Conservation (phyloP, 2,329 filamentous ascomycete genomes). For the Nothomitra cinnamomea region DNA sequence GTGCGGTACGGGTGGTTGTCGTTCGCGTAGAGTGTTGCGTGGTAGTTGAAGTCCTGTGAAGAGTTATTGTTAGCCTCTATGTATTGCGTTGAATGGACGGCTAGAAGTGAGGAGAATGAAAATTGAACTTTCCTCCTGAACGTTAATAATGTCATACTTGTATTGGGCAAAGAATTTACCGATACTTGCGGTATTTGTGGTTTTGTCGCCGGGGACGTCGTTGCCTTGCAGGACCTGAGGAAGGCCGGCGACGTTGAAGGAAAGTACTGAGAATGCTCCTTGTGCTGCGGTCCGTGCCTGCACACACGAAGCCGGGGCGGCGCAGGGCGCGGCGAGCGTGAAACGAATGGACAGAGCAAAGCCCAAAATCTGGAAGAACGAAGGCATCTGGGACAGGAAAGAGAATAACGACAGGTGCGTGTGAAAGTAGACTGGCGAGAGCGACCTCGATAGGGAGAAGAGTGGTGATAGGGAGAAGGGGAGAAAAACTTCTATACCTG, state of each 20-base stretch:
- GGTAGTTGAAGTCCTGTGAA: slow-evolving; percentile 45
- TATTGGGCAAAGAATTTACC: slow-evolving; percentile 39
- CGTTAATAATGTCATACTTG: slow-evolving; percentile 43
- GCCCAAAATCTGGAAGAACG: no score
- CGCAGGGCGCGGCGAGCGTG: no score
- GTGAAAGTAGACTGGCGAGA: no score
- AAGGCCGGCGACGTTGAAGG: slow-evolving; percentile 44
- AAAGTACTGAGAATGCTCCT: slow-evolving; percentile 33
- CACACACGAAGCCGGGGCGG: background rate
- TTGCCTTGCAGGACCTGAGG: slow-evolving; percentile 40
- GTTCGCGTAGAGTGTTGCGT: slow-evolving; percentile 39
- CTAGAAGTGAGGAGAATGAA: no score
- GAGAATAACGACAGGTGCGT: no score
- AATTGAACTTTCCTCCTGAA: slow-evolving; percentile 37
- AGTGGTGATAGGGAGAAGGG: no score
- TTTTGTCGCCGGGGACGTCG: slow-evolving; percentile 44
- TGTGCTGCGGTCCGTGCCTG: slow-evolving; percentile 13
- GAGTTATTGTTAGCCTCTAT: slow-evolving; percentile 3
- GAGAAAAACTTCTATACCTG: no score
- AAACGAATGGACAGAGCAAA: no score
- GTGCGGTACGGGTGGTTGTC: no score
- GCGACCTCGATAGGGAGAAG: no score
- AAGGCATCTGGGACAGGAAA: no score
- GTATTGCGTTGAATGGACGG: background rate
- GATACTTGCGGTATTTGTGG: slow-evolving; percentile 37